Conservation (phyloP, 306 rosid genomes). For the Glycine soja region DNA sequence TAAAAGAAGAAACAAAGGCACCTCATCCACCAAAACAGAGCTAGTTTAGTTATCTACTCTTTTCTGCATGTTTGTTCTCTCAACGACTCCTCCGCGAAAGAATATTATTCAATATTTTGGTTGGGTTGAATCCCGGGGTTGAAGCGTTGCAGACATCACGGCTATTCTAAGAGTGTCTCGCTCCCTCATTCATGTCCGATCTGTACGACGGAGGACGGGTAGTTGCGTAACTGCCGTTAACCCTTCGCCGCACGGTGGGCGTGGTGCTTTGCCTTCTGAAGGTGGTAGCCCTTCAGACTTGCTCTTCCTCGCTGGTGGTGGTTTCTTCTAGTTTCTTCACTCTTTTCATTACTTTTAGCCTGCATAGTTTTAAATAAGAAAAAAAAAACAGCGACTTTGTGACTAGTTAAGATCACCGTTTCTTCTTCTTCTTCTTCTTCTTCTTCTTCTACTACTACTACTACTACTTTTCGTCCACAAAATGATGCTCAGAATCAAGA, state of each 20-base stretch:
- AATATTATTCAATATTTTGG: no score
- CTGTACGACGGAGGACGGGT: constrained; percentile 82
- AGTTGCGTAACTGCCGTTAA: constrained; percentile 62
- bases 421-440: background rate
- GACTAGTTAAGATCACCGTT: no score
- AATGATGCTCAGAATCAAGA: constrained; percentile 82
- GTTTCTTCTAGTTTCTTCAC: constrained; percentile 13
- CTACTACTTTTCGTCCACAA: background rate
- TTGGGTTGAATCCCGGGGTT: constrained; percentile 74
- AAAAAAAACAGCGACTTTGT: no score
- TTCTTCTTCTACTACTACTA: background rate
- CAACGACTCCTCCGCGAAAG: no score
- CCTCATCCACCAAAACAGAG: background rate
- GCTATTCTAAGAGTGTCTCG: constrained; percentile 82
- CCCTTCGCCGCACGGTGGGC: constrained; percentile 99
- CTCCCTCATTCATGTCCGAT: constrained; percentile 73
- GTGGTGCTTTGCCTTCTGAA: constrained; percentile 99
- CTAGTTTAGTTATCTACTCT: no score
- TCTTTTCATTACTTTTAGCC: background rate
- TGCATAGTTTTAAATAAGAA: no score
- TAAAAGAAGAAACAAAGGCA: background rate
- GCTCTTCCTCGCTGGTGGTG: constrained; percentile 98
- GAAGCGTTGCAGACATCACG: constrained; percentile 94
- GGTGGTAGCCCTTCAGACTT: constrained; percentile 99
- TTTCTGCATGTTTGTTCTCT: no score